Base-by-base conservation (phyloP, 257 asterid genomes). In the Lithospermum erythrorhizon region DNA sequence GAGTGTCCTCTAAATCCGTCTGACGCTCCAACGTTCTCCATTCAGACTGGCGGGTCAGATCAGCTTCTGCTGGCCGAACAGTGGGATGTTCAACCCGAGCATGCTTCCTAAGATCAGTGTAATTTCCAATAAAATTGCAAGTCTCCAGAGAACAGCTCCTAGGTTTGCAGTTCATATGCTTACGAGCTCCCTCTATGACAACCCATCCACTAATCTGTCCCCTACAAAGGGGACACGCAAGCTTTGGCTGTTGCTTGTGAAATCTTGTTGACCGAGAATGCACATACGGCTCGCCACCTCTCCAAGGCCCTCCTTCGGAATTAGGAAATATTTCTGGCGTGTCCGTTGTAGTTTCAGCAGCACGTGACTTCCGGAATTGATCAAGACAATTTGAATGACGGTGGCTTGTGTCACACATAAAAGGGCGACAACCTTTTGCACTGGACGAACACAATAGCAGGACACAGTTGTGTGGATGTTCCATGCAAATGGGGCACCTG, bases 381-480 rank as follows among this genome's bases (percentile, higher is more conserved):
- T 86, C 91, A 0, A 86, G 78, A 67, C 95, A 86, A 54, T 86
- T 83, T 13, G 95, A 86, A 71, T 84, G 97, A 9, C 95, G 82
- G 61, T 72, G 68, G 78, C 95, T 87, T 22, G 95, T 89, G 73
- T 89, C 89, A 52, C 97, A 89, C 75, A 82, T 76, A 74, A 76
- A 89, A 57, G 97, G 97, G 18, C 73, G 82, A 52, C 91, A 86
- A 32, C 94, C 94, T 45, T 77, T 85, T 59, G 70, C 80, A 23
- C 57, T 64, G 62, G 94, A 89, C 23, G 94, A 76, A 68, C 97
- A 89, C 5, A 62, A 49, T 62, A 86, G 66, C 59, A 83, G 67
- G 55, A 83, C 80, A 53, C 86, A 83, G 55, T 83, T 86, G 77
- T 86, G 91, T 1, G 90, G 95, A 55, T 81, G 78, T 62, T 86